phyloP scores from a whole-genome alignment of 208 protist species.

The Wallacemonas collosoma region DNA sequence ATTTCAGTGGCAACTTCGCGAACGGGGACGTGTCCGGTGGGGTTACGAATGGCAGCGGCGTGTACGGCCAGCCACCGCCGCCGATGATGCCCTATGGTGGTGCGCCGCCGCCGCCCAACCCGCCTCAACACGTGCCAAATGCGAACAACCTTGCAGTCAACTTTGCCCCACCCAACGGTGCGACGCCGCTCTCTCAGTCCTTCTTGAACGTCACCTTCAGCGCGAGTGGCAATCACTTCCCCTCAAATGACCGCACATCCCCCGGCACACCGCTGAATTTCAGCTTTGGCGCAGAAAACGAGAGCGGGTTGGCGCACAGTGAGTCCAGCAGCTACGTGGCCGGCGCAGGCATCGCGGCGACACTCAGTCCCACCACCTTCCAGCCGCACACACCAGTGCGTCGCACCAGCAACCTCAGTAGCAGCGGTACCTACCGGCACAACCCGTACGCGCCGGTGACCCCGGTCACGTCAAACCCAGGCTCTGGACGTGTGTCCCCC shows the following conservation, averaged over 20 bases:
- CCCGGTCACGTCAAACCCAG: conserved; percentile 27
- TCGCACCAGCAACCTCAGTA: conserved; percentile 43
- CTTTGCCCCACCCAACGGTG: not conserved
- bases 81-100: conserved; percentile 15
- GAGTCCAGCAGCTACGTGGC: conserved; percentile 17
- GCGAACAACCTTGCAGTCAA: conserved; percentile 10
- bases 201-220: conserved; percentile 51
- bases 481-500: conserved; percentile 12
- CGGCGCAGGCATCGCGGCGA: conserved; percentile 2
- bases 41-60: not conserved
- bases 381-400: conserved; percentile 31
- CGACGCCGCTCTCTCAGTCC: conserved; percentile 8
- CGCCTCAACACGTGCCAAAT: not conserved
- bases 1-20: conserved; percentile 12
- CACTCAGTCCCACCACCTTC: conserved; percentile 18
- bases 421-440: conserved; percentile 53
- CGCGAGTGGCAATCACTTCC: conserved; percentile 24
- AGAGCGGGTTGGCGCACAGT: conserved; percentile 15
- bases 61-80: conserved; percentile 21
- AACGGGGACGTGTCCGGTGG: conserved; percentile 9
- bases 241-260: conserved; percentile 31
- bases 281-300: conserved; percentile 38
- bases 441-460: conserved; percentile 72
- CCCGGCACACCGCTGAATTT: conserved; percentile 50
- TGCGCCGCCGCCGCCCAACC: conserved; percentile 5